Base-by-base conservation (phyloP, 1,284 basidiomycete genomes). In the Trametes pubescens region DNA sequence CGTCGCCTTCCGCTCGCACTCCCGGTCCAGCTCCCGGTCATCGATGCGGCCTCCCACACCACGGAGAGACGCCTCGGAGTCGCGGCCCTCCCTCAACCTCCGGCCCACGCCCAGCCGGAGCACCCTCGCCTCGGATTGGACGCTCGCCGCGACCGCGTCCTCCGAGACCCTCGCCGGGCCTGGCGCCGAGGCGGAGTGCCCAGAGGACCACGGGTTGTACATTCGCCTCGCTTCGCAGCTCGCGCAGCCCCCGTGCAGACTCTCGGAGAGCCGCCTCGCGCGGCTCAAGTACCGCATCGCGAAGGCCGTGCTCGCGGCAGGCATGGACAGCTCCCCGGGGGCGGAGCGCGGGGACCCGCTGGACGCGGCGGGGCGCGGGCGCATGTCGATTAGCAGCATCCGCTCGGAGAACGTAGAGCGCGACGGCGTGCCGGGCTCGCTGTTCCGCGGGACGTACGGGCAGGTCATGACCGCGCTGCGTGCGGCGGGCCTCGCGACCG, bases 381-480 rank as follows among this genome's bases (percentile, higher is more conserved):
- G 69, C 49, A 57, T 59, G 44, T 71, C 69, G 54, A 61, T 69
- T 57, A 65, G 70, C 46, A 70, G 72, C 68, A 68, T 69, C 56
- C 65, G 62, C 51, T 66, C 65, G 57, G 66, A 67, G 59, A 64
- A 65, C 35, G 66, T 66, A 34, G 67, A 59, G 59, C 59, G 66
- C 40, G 43, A 49, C 57, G 68, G 64, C 35, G 32, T 49, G 58
- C 67, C 69, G 52, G 70, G 68, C 59, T 68, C 69, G 68, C 70
- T 84, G 57, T 84, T 81, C 70, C 77, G 78, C 38, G 82, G 82
- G 40, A 84, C 83, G 35, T 84, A 82, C 68, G 82, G 83, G 11
- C 83, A 84, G 73, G 72, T 84, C 62, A 78, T 79, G 73, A 66
- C 74, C 37, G 82, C 83, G 14, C 74, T 84, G 44, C 72, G 77